Evolutionary conservation across 2,329 filamentous ascomycete genomes (phyloP), one percentile per base, ranked within the genome.

Genomic region (Ambrosiella xylebori): DNA sequence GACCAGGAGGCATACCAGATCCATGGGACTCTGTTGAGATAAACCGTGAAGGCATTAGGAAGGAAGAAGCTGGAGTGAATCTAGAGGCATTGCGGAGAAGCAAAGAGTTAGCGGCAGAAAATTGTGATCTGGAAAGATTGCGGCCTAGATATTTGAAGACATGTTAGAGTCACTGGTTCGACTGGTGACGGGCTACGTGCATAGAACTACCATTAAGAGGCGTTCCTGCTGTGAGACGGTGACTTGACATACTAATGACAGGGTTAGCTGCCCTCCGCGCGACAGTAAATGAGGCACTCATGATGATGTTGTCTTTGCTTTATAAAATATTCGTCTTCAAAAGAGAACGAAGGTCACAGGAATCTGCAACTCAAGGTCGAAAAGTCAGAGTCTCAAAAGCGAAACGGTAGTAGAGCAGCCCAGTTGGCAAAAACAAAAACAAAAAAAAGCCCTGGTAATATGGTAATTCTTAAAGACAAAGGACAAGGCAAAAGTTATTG

Each of bases 1-100:
- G 90, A 54, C 79, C 82, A 56, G 78, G 73, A 40, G 70, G 70
- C 35, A 71, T 68, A 61, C 75, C 71, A 57, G 76, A 69, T 58
- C 73, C 73, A 67, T 81, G 78, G 62, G 78, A 75, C 60, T 82
- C 79, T 64, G 81, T 84, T 52, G 76, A 74, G 64, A 82, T 71
- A 64, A 70, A 69, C 66, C 81, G 77, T 59, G 74, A 66, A 15
- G 80, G 37, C 57, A 82, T 73, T 59, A 82, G 68, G 40, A 83
- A 71, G 51, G 79, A 78, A 64, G 81, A 70, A 13, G 77, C 76
- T 35, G 76, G 70, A 54, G 74, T 66, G 62, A 75, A 70, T 56
- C 71, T 55, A 39, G 56, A 36, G 15, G 57, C 54, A 53, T 61
- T 59, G 41, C 57, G 58, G 35, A 61, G 58, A 9, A 61, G 61